Conservation (phyloP, 2,329 filamentous ascomycete species). For the Penicillium sp. region DNA sequence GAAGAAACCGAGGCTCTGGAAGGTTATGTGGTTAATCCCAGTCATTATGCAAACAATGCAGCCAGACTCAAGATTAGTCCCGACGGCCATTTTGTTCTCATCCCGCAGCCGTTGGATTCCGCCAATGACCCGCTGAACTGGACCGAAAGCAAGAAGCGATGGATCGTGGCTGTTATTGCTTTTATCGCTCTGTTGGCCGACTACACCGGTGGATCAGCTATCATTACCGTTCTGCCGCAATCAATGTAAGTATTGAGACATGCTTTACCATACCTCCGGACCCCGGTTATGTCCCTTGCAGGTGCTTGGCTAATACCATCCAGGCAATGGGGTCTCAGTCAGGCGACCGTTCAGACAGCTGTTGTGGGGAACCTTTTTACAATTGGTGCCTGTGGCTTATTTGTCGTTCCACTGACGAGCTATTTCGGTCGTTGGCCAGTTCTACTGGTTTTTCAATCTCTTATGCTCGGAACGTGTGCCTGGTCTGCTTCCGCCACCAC, state of each 20-base stretch:
- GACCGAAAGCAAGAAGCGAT: conserved; percentile 51
- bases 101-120: conserved; percentile 56
- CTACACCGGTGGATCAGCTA: conserved; percentile 51
- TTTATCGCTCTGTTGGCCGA: conserved; percentile 51
- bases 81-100: conserved; percentile 48
- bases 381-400: conserved; percentile 44
- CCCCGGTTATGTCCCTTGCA: neutral
- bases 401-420: conserved; percentile 43
- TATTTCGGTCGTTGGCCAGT: conserved; percentile 50
- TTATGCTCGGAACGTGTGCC: conserved; percentile 29
- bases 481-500: conserved; percentile 49
- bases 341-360: conserved; percentile 53
- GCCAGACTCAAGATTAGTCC: conserved; percentile 35
- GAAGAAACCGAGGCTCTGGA: conserved; percentile 20
- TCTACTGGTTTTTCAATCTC: conserved; percentile 25
- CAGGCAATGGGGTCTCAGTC: conserved; percentile 51
- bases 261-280: neutral
- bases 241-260: conserved; percentile 34
- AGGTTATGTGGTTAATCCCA: conserved; percentile 18
- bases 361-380: conserved; percentile 57
- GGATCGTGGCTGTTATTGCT: conserved; percentile 52
- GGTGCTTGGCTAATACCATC: neutral
- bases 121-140: conserved; percentile 58
- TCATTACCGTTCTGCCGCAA: conserved; percentile 48
- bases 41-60: conserved; percentile 21